Evolutionary conservation across 305 asterid species (phyloP).

Genomic region (Salvia sclarea): DNA sequence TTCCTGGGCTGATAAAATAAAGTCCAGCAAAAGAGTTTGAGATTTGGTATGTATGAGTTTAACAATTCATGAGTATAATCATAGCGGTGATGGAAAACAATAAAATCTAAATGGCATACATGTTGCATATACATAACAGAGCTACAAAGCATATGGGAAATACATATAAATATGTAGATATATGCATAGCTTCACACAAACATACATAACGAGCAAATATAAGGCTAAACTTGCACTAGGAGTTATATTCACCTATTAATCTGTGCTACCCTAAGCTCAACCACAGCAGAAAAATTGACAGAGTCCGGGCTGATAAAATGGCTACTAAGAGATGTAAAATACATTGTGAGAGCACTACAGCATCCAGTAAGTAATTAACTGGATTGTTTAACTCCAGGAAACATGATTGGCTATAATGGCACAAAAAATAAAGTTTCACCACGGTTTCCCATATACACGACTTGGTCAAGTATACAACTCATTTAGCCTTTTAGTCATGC

Average conservation of each 20-base stretch:
- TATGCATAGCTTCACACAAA: neutral
- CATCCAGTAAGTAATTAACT: neutral
- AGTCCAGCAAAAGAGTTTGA: slow-evolving; percentile 36
- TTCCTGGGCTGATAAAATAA: slow-evolving; percentile 79
- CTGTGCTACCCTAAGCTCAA: neutral
- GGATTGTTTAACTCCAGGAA: neutral
- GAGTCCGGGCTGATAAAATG: neutral
- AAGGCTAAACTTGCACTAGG: neutral
- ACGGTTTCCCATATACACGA: slow-evolving; percentile 12
- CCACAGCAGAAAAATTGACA: neutral
- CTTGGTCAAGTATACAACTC: neutral
- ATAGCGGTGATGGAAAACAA: slow-evolving; percentile 18
- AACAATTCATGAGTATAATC: slow-evolving; percentile 16
- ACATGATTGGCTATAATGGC: neutral
- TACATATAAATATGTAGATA: neutral
- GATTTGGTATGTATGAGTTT: slow-evolving; percentile 28
- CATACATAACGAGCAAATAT: neutral
- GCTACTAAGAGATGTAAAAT: neutral
- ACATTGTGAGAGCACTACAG: slow-evolving; percentile 2
- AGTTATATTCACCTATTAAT: neutral
- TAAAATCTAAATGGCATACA: neutral
- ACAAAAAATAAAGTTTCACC: neutral
- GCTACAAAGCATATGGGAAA: neutral
- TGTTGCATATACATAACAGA: slow-evolving; percentile 4
- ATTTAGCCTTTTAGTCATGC: neutral